Percentiles rank a stretch among this genome's conserved stretches.
Evolutionary conservation across 2,329 filamentous ascomycete species (phyloP).

Genomic region (Xylaria sp.): DNA sequence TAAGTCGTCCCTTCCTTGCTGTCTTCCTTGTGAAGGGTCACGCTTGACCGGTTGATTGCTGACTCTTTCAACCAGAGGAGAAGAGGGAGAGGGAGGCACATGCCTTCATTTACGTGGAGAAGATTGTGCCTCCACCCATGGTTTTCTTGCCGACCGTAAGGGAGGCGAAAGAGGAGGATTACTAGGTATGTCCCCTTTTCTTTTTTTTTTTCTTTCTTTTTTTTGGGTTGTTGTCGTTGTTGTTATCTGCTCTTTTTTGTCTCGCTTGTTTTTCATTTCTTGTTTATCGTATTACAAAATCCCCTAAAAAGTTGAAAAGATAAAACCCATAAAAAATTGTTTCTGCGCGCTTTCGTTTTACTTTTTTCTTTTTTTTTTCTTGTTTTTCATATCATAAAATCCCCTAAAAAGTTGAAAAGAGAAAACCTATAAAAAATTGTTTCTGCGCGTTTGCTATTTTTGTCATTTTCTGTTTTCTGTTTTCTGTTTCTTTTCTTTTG

Average conservation of each 20-base stretch:
- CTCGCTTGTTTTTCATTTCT: not conserved
- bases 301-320: not conserved
- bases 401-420: not conserved
- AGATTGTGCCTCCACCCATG: not conserved
- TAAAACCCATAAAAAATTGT: not conserved
- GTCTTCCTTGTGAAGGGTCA: not conserved
- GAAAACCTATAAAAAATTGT: not conserved
- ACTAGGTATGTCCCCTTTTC: slow-evolving; percentile 2
- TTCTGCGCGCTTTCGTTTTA: not conserved
- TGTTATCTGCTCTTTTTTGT: not conserved
- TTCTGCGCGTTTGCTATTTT: not conserved
- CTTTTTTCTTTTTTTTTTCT: not conserved
- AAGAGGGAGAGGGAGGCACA: not conserved
- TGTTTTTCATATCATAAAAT: not conserved
- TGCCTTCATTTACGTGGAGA: not conserved
- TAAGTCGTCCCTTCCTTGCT: not conserved
- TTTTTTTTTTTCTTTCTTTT: not conserved
- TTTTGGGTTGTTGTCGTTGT: not conserved
- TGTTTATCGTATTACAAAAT: not conserved
- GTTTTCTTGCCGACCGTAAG: not conserved
- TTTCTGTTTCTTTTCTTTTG: not conserved
- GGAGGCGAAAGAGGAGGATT: not conserved
- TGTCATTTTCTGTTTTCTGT: not conserved
- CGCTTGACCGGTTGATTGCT: not conserved
- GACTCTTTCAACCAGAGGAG: not conserved